Evolutionary conservation across 2,329 filamentous ascomycete species (phyloP).

Genomic region (Ophiostoma himal-ulmi): DNA sequence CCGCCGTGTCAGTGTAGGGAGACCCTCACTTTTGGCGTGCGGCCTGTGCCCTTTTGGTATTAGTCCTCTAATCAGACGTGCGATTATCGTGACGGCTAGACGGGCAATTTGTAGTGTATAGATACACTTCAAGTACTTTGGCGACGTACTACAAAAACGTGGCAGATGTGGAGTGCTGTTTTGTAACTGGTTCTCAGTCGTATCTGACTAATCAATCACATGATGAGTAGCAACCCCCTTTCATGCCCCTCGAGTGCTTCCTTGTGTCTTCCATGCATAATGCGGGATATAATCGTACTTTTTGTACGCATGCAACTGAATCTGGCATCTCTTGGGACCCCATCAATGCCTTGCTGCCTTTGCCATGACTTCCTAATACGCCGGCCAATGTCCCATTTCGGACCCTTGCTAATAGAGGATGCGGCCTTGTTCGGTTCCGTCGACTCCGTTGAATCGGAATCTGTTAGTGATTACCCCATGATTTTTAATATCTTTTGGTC

Average conservation of each 20-base stretch:
- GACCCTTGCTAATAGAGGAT: background rate
- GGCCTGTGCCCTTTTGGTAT: background rate
- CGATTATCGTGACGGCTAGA: background rate
- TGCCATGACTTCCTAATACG: background rate
- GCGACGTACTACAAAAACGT: background rate
- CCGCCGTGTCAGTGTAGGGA: slow-evolving; percentile 14
- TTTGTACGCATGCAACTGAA: background rate
- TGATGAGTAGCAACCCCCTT: background rate
- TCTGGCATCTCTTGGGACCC: background rate
- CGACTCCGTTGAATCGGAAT: background rate
- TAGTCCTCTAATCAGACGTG: slow-evolving; percentile 1
- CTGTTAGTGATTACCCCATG: background rate
- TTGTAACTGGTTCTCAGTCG: background rate
- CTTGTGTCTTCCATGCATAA: slow-evolving; percentile 7
- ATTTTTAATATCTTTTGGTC: background rate
- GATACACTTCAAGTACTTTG: background rate
- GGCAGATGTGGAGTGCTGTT: background rate
- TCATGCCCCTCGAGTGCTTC: background rate
- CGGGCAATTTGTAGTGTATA: background rate
- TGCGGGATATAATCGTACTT: background rate
- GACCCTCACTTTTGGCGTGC: slow-evolving; percentile 11
- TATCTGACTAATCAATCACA: background rate
- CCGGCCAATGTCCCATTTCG: background rate
- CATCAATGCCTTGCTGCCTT: background rate
- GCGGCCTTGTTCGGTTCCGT: background rate